Base-by-base conservation (phyloP, 352 stramenopile genomes). In the Phytophthora brassicae region DNA sequence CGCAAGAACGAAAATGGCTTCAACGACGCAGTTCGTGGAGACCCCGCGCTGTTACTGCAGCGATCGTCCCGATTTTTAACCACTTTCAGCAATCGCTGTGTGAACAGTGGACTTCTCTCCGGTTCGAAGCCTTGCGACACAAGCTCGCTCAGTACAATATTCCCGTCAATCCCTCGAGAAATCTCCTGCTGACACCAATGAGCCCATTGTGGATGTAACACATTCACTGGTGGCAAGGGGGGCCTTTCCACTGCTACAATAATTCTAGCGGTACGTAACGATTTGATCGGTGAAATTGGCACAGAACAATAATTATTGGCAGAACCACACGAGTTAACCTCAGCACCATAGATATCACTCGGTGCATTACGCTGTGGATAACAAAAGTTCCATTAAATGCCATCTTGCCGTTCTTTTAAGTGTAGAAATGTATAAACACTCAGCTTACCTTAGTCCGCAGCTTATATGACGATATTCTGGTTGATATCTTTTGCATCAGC, bases 101-200 rank as follows among this genome's bases (percentile, higher is more conserved):
- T 77, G 39, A 86, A 81, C 24, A 74, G 49, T 1, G 80, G 80
- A 33, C 75, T 88, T 61, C 75, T 82, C 6, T 79, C 60, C 0
- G 79, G 66, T 14, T 81, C 64, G 35, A 80, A 92, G 1, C 83
- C 83, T 24, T 77, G 68, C 4, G 55, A 48, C 0, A 81, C 49
- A 22, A 92, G 73, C 44, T 88, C 80, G 0, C 72, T 64, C 22
- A 92, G 62, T 3, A 90, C 74, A n/a, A 85, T 47, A 28, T 63
- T 68, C 3, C 83, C 80, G 36, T 82, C 64, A 39, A 92, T 92
- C 9, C 80, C 83, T 26, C 81, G 68, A 28, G 65, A 50, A 23
- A 89, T 52, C 49, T 90, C 79, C 41, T 86, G 73, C 19, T 88
- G 79, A 11, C 74, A 75, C 83, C 80, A 92, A 53, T 84, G 75